Evolutionary conservation across 176 grass and related monocot species (phyloP), one percentile per base, ranked within the genome.

Genomic region (Poa pratensis): DNA sequence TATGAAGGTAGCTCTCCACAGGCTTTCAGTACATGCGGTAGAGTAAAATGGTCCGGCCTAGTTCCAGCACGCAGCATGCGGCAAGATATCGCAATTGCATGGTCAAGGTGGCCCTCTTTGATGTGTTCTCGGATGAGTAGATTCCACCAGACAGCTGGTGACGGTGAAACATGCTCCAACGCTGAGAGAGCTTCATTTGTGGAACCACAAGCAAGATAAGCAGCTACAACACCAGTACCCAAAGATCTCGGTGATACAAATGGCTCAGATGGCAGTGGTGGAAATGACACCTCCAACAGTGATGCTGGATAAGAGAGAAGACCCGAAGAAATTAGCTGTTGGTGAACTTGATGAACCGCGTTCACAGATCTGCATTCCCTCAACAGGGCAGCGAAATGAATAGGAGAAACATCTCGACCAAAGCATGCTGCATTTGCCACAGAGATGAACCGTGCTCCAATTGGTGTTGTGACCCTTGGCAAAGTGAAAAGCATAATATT

Each of bases 1-100:
- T 90, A 94, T 2, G 94, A 94, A 69, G 86, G 92, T 43, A 97
- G 83, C 88, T 91, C 86, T 43, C 90, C 92, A 35, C 94, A 97
- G 60, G 94, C 90, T 72, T 97, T 97, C 39, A 97, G 73, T 58
- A 53, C 49, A 90, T 90, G 87, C 5, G 94, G 94, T n/a, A 97
- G 84, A 84, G 94, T 94, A 86, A 89, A 97, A 83, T 89, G 88
- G 69, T 97, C 90, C 22, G 74, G 90, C 68, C 80, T 90, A 51
- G 88, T 90, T 83, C 94, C 92, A 77, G 76, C 87, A 80, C 57
- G 80, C 67, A 94, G 72, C 94, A 90, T 94, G 67, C 85, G 86
- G 19, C 90, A 85, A 83, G 80, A 92, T 58, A 97, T 46, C 18
- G 30, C 62, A 39, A 97, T 77, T 51, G 92, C 92, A 75, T 30